phyloP scores from a whole-genome alignment of 768 basidiomycete species.

The Suillus discolor region DNA sequence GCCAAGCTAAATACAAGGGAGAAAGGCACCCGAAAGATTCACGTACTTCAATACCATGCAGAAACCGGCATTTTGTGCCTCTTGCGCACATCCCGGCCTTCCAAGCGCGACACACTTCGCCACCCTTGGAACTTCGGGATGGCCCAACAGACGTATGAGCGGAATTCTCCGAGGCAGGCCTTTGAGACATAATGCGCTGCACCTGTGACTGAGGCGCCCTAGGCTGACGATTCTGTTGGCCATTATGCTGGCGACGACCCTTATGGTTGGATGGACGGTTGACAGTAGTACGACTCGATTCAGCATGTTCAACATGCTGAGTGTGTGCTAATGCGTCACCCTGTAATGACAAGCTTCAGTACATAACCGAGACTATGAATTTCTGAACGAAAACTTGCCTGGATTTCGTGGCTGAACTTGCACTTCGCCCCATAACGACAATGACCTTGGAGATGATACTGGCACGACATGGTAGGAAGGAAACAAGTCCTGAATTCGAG shows the following conservation, averaged over 20 bases:
- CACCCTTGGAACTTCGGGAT: constrained; percentile 19
- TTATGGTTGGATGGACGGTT: not conserved
- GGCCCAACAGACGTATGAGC: constrained; percentile 16
- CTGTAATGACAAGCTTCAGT: constrained; percentile 8
- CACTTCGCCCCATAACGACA: constrained; percentile 32
- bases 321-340: not conserved
- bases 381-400: constrained; percentile 3
- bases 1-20: not conserved
- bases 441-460: constrained; percentile 22
- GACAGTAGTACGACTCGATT: not conserved
- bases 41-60: constrained; percentile 37
- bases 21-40: not conserved
- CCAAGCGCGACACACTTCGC: constrained; percentile 33
- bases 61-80: constrained; percentile 37
- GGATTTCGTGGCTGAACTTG: constrained; percentile 26
- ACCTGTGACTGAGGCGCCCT: not conserved
- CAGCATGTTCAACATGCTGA: not conserved
- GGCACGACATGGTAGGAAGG: constrained; percentile 18
- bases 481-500: not conserved
- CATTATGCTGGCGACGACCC: not conserved
- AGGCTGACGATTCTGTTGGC: not conserved
- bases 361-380: not conserved
- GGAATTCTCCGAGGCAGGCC: not conserved
- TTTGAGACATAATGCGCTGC: not conserved
- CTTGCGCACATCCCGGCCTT: constrained; percentile 39